phyloP scores from a whole-genome alignment of 2,329 filamentous ascomycete genomes.

The Thielaviopsis populi region DNA sequence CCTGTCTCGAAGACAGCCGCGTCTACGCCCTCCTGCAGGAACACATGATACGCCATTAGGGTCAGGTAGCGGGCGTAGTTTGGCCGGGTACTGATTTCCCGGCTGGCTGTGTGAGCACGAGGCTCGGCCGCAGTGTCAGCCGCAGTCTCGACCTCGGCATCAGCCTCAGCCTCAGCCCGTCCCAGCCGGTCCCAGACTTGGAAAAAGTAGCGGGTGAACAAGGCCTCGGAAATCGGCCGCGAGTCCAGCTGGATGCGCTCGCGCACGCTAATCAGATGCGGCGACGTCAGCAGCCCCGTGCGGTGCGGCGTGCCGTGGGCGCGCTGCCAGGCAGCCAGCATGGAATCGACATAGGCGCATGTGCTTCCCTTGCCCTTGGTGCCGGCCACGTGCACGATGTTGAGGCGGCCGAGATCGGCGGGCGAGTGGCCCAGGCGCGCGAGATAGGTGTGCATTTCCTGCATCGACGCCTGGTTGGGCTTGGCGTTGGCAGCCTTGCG shows the following conservation, averaged over 20 bases:
- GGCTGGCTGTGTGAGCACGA: neutral
- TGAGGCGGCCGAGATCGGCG: conserved; percentile 42
- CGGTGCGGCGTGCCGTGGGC: conserved; percentile 26
- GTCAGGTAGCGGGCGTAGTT: conserved; percentile 48
- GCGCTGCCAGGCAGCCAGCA: conserved; percentile 39
- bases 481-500: conserved; percentile 58
- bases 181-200: conserved; percentile 47
- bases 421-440: conserved; percentile 60
- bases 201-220: conserved; percentile 53
- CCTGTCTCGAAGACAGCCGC: conserved; percentile 51
- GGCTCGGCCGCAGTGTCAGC: too few species aligned
- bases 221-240: conserved; percentile 37
- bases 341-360: conserved; percentile 50
- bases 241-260: conserved; percentile 52
- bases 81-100: conserved; percentile 26
- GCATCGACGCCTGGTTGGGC: conserved; percentile 54
- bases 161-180: conserved; percentile 23
- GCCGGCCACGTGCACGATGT: conserved; percentile 55
- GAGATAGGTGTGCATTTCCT: conserved; percentile 69
- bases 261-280: conserved; percentile 51
- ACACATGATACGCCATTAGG: conserved; percentile 52
- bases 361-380: conserved; percentile 68
- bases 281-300: conserved; percentile 53
- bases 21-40: conserved; percentile 47
- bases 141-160: neutral